These are phyloP conservation scores for Eucalyptus caleyi DNA, from an alignment of 345 rosid genomes.

Conservation along the genomic window DNA sequence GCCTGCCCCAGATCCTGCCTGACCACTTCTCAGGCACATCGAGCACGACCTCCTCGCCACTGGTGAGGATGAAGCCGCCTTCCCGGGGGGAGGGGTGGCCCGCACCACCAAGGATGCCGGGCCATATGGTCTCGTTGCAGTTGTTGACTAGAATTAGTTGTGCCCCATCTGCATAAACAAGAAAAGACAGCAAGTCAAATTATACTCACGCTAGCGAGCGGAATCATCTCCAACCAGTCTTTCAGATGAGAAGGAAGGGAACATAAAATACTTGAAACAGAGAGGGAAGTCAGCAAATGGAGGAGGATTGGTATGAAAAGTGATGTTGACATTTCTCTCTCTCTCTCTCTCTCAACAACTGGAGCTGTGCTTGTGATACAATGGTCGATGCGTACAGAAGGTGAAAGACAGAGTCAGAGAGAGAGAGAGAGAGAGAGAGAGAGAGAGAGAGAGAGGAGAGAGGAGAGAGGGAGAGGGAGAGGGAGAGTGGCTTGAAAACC, in stretches of 20 bases:
- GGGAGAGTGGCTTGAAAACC: neutral
- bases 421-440: neutral
- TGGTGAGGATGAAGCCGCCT: constrained; percentile 23
- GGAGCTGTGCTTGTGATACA: neutral
- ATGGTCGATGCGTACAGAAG: neutral
- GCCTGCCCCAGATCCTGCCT: constrained; percentile 32
- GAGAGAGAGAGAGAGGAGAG: neutral
- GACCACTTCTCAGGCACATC: constrained; percentile 27
- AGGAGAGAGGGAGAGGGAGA: neutral
- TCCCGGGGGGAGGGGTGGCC: constrained; percentile 12
- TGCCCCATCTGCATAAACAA: constrained; percentile 3
- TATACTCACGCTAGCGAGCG: neutral
- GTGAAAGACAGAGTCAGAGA: neutral
- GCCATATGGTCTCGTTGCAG: constrained; percentile 36
- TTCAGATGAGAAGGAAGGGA: neutral
- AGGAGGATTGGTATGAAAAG: neutral
- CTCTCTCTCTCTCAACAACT: neutral
- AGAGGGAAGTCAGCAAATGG: neutral
- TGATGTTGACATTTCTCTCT: neutral
- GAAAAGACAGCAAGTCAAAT: neutral
- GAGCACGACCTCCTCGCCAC: constrained; percentile 17
- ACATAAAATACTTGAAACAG: neutral
- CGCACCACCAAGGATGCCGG: constrained; percentile 27
- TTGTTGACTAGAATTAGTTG: constrained; percentile 20
- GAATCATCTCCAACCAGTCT: neutral